A percentile compares a stretch with the other conserved stretches of the same genome.
These are phyloP conservation scores for Umbellularia californica DNA, from an alignment of 164 flowering plant species.

Conservation along the genomic window DNA sequence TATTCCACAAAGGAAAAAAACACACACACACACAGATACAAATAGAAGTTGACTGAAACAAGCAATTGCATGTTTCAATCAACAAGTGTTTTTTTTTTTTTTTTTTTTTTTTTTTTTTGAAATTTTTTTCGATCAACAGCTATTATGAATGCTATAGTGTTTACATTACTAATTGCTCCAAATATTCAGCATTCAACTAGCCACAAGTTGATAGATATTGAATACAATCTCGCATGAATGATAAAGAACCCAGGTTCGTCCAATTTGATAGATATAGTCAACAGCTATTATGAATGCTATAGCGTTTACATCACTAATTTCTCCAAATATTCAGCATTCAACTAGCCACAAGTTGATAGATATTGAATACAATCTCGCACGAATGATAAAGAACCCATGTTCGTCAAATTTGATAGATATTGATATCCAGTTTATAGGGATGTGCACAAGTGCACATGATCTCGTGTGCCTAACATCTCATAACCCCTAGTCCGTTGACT, in stretches of 20 bases:
- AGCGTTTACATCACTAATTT: not conserved
- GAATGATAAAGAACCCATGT: not conserved
- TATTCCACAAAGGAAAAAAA: not conserved
- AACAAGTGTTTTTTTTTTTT: not conserved
- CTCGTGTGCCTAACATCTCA: too few species aligned
- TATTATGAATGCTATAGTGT: not conserved
- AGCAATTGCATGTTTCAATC: not conserved
- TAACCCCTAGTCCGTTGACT: too few species aligned
- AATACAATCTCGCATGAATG: not conserved
- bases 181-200: not conserved
- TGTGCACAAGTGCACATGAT: too few species aligned
- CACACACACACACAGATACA: too few species aligned
- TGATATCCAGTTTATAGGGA: too few species aligned
- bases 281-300: not conserved
- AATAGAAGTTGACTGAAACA: not conserved
- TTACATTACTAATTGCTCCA: not conserved
- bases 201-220: not conserved
- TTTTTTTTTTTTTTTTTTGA: too few species aligned
- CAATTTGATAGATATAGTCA: not conserved
- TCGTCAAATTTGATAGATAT: not conserved
- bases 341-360: not conserved
- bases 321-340: not conserved
- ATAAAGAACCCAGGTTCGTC: not conserved
- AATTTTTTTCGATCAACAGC: not conserved
- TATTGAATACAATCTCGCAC: not conserved